A percentile compares a stretch with the other conserved stretches of the same genome.
phyloP scores from a whole-genome alignment of 83 land plant genomes.

The Diphasiastrum complanatum region DNA sequence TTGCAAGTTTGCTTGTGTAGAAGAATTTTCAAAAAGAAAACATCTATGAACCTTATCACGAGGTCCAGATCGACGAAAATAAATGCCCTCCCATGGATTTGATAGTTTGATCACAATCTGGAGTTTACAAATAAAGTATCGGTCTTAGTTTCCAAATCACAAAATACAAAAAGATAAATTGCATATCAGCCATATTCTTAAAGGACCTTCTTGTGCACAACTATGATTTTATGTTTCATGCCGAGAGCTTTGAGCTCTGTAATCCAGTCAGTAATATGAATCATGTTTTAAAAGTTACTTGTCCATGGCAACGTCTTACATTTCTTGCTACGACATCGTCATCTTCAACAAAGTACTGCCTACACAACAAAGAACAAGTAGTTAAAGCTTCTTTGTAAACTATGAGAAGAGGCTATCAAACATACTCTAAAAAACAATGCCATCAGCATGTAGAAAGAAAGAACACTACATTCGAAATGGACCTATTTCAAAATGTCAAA shows the following conservation, averaged over 20 bases:
- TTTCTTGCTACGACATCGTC: conserved; percentile 31
- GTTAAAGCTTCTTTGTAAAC: no score
- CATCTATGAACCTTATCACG: conserved; percentile 21
- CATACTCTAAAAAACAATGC: no score
- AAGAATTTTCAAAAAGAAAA: neutral
- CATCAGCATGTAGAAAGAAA: no score
- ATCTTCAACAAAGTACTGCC: conserved; percentile 38
- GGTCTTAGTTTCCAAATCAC: neutral
- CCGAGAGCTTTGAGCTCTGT: neutral
- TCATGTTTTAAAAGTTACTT: no score
- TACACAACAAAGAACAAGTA: no score
- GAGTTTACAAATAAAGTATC: neutral
- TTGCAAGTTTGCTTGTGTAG: neutral
- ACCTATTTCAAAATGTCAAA: no score
- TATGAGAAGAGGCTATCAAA: no score
- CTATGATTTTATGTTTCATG: no score
- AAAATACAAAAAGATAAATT: neutral
- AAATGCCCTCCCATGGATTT: conserved; percentile 19
- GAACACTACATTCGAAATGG: no score
- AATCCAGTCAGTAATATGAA: no score
- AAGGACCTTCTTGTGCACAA: no score
- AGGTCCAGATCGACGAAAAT: conserved; percentile 40
- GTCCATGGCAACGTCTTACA: conserved; percentile 20
- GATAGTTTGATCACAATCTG: conserved; percentile 30
- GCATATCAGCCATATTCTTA: neutral